Evolutionary conservation across 805 yeast genomes (phyloP), one percentile per base, ranked within the genome.

Genomic region (Cyberlindnera xishuangbannaensis): DNA sequence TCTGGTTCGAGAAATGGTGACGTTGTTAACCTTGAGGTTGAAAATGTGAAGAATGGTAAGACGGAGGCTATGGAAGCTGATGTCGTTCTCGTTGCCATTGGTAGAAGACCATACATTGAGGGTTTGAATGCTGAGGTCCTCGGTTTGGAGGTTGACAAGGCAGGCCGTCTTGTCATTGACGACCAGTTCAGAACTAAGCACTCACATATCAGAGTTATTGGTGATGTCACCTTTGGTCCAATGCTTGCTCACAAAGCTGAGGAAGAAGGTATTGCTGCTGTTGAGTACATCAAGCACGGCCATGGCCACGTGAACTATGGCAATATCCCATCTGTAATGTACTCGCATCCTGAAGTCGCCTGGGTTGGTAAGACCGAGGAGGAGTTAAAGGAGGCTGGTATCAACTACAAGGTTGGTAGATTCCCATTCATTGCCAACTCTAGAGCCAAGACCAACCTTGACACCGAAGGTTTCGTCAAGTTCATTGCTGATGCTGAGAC

Each of bases 181-280:
- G 78, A 82, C 40, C 86, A 90, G 71, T 92, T 76, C 76, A 82
- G 85, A 68, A 83, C 97, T 47, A 88, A 85, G 65, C 76, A 71
- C 65, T 82, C 88, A 36, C 95, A 92, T 67, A 88, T 92, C 61
- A 84, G 95, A 65, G 95, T 87, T 55, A 85, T 92, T 64, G 99
- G 99, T 64, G 99, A 92, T 59, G 97, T 81, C 36, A 92, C 99
- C 26, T 92, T 85, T 54, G 99, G 99, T 52, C 90, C 95, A 53
- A 92, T 92, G 99, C 76, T 92, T 67, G 99, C 99, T 46, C 99
- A 92, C 76, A 92, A 92, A 74, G 99, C 99, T 44, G 99, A 92
- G 73, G 99, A 92, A 64, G 99, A 92, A 73, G 99, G 96, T 66
- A 81, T 92, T 50, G 99, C 99, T 38, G 97, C 95, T 48, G 97